phyloP scores from a whole-genome alignment of 495 filamentous ascomycete species.

The Penicillium bialowiezense region DNA sequence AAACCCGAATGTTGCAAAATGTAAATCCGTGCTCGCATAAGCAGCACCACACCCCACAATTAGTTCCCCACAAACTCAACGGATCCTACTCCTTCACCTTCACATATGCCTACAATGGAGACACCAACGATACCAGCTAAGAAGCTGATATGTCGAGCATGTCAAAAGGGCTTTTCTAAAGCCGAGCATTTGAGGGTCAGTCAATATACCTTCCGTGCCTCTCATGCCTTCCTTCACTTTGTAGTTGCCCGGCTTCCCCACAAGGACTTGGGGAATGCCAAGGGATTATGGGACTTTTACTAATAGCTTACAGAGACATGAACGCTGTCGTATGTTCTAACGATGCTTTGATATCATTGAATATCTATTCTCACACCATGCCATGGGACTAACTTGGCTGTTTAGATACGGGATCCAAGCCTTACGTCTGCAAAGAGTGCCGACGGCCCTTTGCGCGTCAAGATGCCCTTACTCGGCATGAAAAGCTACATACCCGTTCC shows the following conservation, averaged over 20 bases:
- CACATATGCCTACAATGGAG: conserved; percentile 15
- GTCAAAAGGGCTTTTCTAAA: conserved; percentile 45
- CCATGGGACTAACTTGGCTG: conserved; percentile 20
- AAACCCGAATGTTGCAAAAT: background rate
- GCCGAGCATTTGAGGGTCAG: conserved; percentile 45
- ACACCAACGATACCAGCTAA: conserved; percentile 24
- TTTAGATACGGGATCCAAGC: conserved; percentile 47
- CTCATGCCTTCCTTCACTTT: too few species aligned
- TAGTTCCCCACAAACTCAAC: conserved; percentile 14
- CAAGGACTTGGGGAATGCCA: conserved; percentile 13
- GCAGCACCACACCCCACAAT: conserved; percentile 17
- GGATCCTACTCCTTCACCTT: background rate
- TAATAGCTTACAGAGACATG: conserved; percentile 39
- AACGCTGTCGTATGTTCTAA: conserved; percentile 42
- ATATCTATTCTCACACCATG: too few species aligned
- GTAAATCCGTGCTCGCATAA: conserved; percentile 4
- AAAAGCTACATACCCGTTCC: conserved; percentile 42
- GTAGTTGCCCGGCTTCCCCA: conserved; percentile 5
- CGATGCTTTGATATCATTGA: background rate
- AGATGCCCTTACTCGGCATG: conserved; percentile 48
- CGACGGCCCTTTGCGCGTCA: conserved; percentile 44
- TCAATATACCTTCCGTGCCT: background rate
- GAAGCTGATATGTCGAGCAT: conserved; percentile 40
- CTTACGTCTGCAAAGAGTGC: conserved; percentile 43
- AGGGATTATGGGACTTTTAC: conserved; percentile 16